phyloP scores from a whole-genome alignment of 129 eudicot genomes.

The Helichrysum umbraculigerum region DNA sequence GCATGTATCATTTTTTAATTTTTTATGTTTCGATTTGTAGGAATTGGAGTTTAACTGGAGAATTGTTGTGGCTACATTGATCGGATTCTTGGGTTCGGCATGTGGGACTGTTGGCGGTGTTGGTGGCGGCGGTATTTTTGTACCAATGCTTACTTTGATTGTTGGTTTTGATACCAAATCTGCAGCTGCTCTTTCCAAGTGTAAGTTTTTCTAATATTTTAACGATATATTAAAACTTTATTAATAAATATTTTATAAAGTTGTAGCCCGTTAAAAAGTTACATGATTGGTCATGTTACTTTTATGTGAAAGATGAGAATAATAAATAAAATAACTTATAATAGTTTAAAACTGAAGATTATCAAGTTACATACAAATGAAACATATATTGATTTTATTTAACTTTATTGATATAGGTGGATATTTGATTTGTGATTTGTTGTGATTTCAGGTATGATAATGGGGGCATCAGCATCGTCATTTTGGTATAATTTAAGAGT shows the following conservation, averaged over 20 bases:
- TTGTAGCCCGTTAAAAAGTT: no score
- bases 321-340: no score
- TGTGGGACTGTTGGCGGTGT: slow-evolving; percentile 97
- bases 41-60: slow-evolving; percentile 80
- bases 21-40: slow-evolving; percentile 33
- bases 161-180: slow-evolving; percentile 94
- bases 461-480: slow-evolving; percentile 93
- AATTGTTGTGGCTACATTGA: slow-evolving; percentile 67
- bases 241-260: not conserved
- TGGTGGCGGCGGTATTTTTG: slow-evolving; percentile 99
- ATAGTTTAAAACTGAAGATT: no score
- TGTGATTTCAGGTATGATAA: slow-evolving; percentile 65
- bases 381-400: not conserved
- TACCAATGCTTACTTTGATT: slow-evolving; percentile 82
- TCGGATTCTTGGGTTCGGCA: slow-evolving; percentile 94
- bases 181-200: slow-evolving; percentile 96
- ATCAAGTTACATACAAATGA: no score
- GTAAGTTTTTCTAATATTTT: slow-evolving; percentile 45
- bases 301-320: no score
- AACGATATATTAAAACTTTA: not conserved
- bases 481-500: slow-evolving; percentile 93
- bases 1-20: not conserved
- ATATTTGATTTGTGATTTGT: not conserved
- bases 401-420: not conserved
- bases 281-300: no score